These are phyloP conservation scores for Termitomyces sp. DNA, from an alignment of 768 basidiomycete species.

Conservation along the genomic window DNA sequence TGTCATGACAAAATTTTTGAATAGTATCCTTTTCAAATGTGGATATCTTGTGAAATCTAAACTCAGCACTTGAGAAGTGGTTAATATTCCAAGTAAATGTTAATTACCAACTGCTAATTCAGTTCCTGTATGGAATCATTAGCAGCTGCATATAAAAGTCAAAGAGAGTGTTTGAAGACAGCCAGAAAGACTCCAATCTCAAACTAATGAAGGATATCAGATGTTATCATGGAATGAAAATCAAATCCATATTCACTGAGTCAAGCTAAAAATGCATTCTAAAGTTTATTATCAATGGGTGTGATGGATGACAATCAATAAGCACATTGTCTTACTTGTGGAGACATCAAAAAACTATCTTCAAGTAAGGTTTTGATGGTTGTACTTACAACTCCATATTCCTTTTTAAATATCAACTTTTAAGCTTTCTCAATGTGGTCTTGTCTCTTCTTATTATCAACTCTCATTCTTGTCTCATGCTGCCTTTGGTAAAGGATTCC, in stretches of 20 bases:
- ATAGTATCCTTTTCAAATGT: constrained; percentile 18
- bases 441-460: neutral
- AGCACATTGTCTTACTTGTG: constrained; percentile 10
- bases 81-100: neutral
- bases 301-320: neutral
- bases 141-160: constrained; percentile 12
- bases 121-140: constrained; percentile 11
- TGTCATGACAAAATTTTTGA: constrained; percentile 17
- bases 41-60: constrained; percentile 4
- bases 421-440: constrained; percentile 1
- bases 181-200: constrained; percentile 17
- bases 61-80: constrained; percentile 20
- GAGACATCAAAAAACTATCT: constrained; percentile 15
- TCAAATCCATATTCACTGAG: constrained; percentile 5
- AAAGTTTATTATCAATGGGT: neutral
- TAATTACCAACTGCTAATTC: constrained; percentile 9
- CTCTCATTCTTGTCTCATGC: neutral
- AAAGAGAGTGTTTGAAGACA: constrained; percentile 11
- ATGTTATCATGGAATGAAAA: constrained; percentile 12
- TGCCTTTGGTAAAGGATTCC: neutral
- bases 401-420: constrained; percentile 8
- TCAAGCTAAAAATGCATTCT: constrained; percentile 5
- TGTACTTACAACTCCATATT: neutral
- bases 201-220: constrained; percentile 23
- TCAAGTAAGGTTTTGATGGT: constrained; percentile 11